Base-by-base conservation (phyloP, 1,139 yeast genomes). In the Trichomonascaceae sp. region DNA sequence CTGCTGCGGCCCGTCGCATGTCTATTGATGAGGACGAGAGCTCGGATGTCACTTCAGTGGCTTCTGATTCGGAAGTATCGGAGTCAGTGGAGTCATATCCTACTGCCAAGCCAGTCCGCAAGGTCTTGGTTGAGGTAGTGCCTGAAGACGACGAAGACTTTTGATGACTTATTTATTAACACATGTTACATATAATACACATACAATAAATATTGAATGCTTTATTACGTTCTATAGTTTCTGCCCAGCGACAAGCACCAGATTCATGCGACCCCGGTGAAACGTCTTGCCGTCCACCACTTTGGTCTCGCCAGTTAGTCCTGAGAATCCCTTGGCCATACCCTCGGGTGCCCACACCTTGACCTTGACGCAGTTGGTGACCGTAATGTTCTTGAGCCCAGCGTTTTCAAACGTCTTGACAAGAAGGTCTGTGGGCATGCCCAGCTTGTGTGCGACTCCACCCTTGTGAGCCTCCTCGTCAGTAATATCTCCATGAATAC, bases 341-440 rank as follows among this genome's bases (percentile, higher is more conserved):
- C 38, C 47, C 13, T 47, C 46, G 4, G 39, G 35, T n/a, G 41
- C 37, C 54, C 54, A 49, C 26, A 47, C 18, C 17, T 36, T 34
- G 5, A 43, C 46, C 5, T 27, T 35, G 29, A 48, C 40, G 2
- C 38, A 39, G 25, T 35, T 30, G 9, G 35, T 35, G 4, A 37
- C 36, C 5, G 33, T 33, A n/a, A 48, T 40, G 14, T 44, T 29
- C 4, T 28, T 30, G 30, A 50, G 36, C 4, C 52, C 52, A 2
- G 48, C 45, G 5, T 32, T 26, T 14, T 36, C 20, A 22, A 48
- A 42, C 2, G 40, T 37, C 13, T 31, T 29, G n/a, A 33, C 33
- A 26, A 49, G 30, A 13, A 30, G 28, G 2, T 35, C 33, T 13
- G 37, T 29, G 3, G 37, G 31, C 18, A 40, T 31, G 8, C 52